Conservation (phyloP, 441 rosid genomes). For the Dalechampia spathulata region DNA sequence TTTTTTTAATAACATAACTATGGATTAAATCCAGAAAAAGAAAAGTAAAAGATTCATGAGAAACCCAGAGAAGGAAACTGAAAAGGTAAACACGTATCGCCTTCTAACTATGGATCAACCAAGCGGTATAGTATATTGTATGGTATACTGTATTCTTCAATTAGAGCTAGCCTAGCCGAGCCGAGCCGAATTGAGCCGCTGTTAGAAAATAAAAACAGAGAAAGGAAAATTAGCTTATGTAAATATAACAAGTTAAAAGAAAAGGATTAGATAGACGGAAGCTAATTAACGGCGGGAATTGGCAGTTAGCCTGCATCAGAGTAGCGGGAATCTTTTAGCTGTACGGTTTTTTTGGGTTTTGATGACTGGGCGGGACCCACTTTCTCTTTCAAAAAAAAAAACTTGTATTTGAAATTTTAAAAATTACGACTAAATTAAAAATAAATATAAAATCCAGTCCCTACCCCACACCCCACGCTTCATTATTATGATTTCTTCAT, state of each 20-base stretch:
- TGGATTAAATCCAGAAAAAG: too few species aligned
- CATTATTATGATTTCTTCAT: background rate
- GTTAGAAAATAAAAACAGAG: background rate
- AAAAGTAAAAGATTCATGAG: too few species aligned
- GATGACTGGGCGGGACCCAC: slow-evolving; percentile 24
- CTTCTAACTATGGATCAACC: too few species aligned
- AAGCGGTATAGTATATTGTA: too few species aligned
- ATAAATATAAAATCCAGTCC: background rate
- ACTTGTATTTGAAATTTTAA: too few species aligned
- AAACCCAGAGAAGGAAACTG: too few species aligned
- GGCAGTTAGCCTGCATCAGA: slow-evolving; percentile 19
- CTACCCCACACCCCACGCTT: background rate
- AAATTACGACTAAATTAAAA: background rate
- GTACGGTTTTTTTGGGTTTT: slow-evolving; percentile 14
- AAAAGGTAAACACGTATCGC: too few species aligned
- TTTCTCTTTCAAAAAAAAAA: too few species aligned
- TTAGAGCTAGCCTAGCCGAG: too few species aligned
- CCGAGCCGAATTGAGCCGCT: slow-evolving; percentile 4
- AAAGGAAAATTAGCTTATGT: too few species aligned
- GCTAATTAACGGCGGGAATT: slow-evolving; percentile 30
- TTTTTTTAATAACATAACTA: too few species aligned
- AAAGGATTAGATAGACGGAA: slow-evolving; percentile 15
- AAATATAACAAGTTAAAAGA: background rate
- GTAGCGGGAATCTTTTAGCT: slow-evolving; percentile 18
- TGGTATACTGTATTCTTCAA: too few species aligned